Base-by-base conservation (phyloP, 768 basidiomycete genomes). In the Hirschioporus abietinus region DNA sequence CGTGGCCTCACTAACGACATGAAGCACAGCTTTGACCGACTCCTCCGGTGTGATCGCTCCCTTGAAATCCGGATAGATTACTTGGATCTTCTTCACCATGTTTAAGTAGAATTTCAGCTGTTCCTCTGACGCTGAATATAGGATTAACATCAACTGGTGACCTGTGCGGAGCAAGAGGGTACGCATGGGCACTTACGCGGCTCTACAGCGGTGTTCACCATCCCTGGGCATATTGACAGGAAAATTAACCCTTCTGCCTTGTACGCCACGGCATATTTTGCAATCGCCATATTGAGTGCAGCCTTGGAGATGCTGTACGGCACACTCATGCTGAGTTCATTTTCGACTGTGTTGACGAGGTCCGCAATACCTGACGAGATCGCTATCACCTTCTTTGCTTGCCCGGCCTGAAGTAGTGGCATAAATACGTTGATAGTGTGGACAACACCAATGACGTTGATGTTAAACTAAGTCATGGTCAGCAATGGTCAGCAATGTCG, bases 251-350 rank as follows among this genome's bases (percentile, higher is more conserved):
- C 79, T 62, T 80, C 77, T 2, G 67, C 26, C 66, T 74, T 74
- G 68, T 67, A 73, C 36, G 70, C 57, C 12, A 68, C 69, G 3
- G 80, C 77, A 66, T 78, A 81, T 67, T 80, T 79, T 18, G 74
- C 77, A 12, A 74, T 69, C 26, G 72, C 77, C 72, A 79, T 74
- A 66, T 80, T 77, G 12, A 78, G 42, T 1, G 76, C 80, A 4
- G 76, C 75, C 71, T 82, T 81, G 64, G 79, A 74, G 27, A 78
- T 71, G 25, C 71, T 65, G 71, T 81, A 82, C 12, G 76, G 67
- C 3, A 68, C 65, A 17, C 30, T 12, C 15, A 20, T 60, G 18
- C 27, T n/a, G 35, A 69, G 65, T 18, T 66, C 72, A n/a, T 67
- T 8, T 7, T 10, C 17, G 23, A 76, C 57, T 2, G 70, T 72